A percentile compares a stretch with the other conserved stretches of the same genome.
phyloP scores from a whole-genome alignment of 1,284 basidiomycete genomes.

The Apiotrichum sp. region DNA sequence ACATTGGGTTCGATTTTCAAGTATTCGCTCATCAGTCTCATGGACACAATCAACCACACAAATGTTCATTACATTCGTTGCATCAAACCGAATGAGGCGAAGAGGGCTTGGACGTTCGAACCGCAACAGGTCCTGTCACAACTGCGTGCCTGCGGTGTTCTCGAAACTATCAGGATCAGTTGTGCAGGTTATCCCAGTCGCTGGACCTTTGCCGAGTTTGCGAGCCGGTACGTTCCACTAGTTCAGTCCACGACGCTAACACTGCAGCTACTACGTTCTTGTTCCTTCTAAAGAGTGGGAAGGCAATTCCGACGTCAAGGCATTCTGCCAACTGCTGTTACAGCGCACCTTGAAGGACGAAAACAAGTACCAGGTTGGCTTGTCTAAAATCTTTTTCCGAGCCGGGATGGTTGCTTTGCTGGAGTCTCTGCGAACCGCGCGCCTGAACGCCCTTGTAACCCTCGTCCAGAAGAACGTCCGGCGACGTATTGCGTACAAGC shows the following conservation, averaged over 20 bases:
- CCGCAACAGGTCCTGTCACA: conserved; percentile 95
- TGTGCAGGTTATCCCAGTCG: conserved; percentile 98
- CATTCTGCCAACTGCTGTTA: conserved; percentile 80
- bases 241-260: background rate
- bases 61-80: conserved; percentile 99
- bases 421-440: conserved; percentile 79
- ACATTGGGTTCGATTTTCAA: conserved; percentile 99
- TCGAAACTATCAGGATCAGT: conserved; percentile 98
- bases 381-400: conserved; percentile 99
- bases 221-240: conserved; percentile 71
- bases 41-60: conserved; percentile 95
- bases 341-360: conserved; percentile 80
- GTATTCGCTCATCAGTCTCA: conserved; percentile 82
- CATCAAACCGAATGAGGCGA: conserved; percentile 98
- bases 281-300: conserved; percentile 79
- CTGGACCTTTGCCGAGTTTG: conserved; percentile 98
- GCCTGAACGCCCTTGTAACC: conserved; percentile 84
- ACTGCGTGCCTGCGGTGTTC: conserved; percentile 93
- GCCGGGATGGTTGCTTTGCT: conserved; percentile 98
- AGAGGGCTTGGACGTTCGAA: conserved; percentile 93
- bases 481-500: conserved; percentile 72
- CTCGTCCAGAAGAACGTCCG: conserved; percentile 97
- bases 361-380: conserved; percentile 94
- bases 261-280: conserved; percentile 86
- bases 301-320: conserved; percentile 63